Conservation (phyloP, 305 asterid genomes). For the Plantago lanceolata region DNA sequence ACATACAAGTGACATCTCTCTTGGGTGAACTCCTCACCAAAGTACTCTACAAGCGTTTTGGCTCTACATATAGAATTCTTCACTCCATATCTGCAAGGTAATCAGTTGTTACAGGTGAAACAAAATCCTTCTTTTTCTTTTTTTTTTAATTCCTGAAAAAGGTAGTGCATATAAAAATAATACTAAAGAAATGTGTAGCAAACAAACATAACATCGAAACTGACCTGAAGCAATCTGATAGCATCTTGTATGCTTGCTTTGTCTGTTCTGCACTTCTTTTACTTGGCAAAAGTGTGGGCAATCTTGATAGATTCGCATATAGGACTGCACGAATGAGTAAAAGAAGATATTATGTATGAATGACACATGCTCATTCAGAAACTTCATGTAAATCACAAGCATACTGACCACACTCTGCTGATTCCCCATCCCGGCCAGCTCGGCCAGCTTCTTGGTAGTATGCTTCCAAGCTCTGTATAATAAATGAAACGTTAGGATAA, state of each 20-base stretch:
- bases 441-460: slow-evolving; percentile 90
- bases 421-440: slow-evolving; percentile 78
- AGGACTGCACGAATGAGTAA: slow-evolving; percentile 51
- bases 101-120: no score
- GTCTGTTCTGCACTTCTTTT: slow-evolving; percentile 69
- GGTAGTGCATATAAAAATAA: slow-evolving; percentile 19
- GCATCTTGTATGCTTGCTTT: slow-evolving; percentile 62
- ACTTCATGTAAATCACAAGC: slow-evolving; percentile 12
- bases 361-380: slow-evolving; percentile 13
- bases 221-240: slow-evolving; percentile 77
- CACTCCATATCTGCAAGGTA: slow-evolving; percentile 64
- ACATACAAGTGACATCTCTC: slow-evolving; percentile 60
- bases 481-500: slow-evolving; percentile 2
- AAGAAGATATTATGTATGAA: slow-evolving; percentile 20
- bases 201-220: slow-evolving; percentile 10
- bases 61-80: slow-evolving; percentile 56
- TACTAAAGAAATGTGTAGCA: slow-evolving; percentile 15
- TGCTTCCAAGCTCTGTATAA: slow-evolving; percentile 68
- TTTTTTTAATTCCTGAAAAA: not conserved
- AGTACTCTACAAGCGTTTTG: slow-evolving; percentile 67
- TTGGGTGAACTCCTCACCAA: slow-evolving; percentile 62
- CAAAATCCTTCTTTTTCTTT: no score
- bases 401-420: slow-evolving; percentile 67
- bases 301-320: slow-evolving; percentile 56
- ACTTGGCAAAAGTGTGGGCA: slow-evolving; percentile 71